Base-by-base conservation (phyloP, 192 early-diverging fungal species). In the Backusella australiensis region DNA sequence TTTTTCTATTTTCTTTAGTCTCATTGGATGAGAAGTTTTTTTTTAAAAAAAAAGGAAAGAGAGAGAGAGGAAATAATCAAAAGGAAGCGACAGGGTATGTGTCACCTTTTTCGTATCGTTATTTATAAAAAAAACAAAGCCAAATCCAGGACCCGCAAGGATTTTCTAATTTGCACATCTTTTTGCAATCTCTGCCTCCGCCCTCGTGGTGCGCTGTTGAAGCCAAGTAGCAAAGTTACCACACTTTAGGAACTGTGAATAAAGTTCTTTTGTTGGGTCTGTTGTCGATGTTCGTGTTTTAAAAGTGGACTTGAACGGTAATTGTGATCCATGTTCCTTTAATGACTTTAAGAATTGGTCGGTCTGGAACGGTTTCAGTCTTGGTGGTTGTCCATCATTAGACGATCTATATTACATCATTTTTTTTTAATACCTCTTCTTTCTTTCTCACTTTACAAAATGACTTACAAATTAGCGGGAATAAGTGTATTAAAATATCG, bases 151-250 rank as follows among this genome's bases (percentile, higher is more conserved):
- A 34, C 67, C 67, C 36, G 67, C 67, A 23, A 7, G 67, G 36
- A 39, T 69, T 63, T n/a, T 49, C 46, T 63, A 63, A 63, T 23
- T 63, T 12, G 52, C 34, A 53, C 56, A 65, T 67, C 73, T 56
- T 21, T 79, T 65, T n/a, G 32, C 71, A 87, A 97, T 90, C 71
- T 94, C 93, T 39, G 92, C 90, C 81, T 95, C 93, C 0, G 94
- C 91, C 39, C 94, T 91, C 41, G 85, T 86, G 5, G 93, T 95
- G 8, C 94, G 88, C 44, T 91, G 85, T 14, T 93, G 93, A 32
- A 99, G 88, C 97, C 97, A 99, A 1, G 95, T 92, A 6, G 96
- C 96, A 90, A 99, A 99, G 77, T 97, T 98, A 63, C 95, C 92
- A 63, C 95, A 96, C 81, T 93, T 93, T 52, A 98, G 83, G 81